phyloP scores from a whole-genome alignment of 2,329 filamentous ascomycete species.

The Aspergillus sp. region DNA sequence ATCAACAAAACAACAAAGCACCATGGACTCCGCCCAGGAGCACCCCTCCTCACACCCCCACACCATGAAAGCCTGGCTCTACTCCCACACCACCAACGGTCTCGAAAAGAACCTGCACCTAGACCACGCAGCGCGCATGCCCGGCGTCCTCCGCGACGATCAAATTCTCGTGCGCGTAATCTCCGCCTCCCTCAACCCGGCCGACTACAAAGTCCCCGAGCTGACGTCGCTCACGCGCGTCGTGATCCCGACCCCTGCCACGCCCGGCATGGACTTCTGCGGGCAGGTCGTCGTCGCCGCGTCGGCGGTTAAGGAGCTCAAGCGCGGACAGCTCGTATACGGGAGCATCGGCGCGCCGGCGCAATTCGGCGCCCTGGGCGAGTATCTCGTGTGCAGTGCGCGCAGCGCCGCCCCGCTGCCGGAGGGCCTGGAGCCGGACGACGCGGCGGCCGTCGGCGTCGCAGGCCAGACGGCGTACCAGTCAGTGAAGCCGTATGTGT shows the following conservation, averaged over 20 bases:
- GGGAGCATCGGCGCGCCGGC: constrained; percentile 34
- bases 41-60: constrained; percentile 8
- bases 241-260: constrained; percentile 42
- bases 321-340: constrained; percentile 46
- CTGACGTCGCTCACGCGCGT: constrained; percentile 41
- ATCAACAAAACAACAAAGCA: no score
- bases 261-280: constrained; percentile 52
- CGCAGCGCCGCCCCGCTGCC: constrained; percentile 41
- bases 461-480: constrained; percentile 51
- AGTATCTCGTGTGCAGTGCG: constrained; percentile 41
- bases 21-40: background rate
- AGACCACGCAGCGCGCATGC: constrained; percentile 40
- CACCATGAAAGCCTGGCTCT: constrained; percentile 61
- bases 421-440: constrained; percentile 38
- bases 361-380: constrained; percentile 43
- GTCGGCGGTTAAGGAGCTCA: constrained; percentile 27
- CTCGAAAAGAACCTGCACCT: constrained; percentile 56
- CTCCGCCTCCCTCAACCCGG: constrained; percentile 57
- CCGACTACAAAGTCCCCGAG: constrained; percentile 64
- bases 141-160: constrained; percentile 37
- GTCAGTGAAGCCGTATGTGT: constrained; percentile 46
- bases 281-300: constrained; percentile 43
- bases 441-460: constrained; percentile 45
- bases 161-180: constrained; percentile 57
- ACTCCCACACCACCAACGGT: constrained; percentile 42